Percentiles rank a stretch among this genome's conserved stretches.
Conservation (phyloP, 345 rosid genomes). For the Hypericum perforatum region DNA sequence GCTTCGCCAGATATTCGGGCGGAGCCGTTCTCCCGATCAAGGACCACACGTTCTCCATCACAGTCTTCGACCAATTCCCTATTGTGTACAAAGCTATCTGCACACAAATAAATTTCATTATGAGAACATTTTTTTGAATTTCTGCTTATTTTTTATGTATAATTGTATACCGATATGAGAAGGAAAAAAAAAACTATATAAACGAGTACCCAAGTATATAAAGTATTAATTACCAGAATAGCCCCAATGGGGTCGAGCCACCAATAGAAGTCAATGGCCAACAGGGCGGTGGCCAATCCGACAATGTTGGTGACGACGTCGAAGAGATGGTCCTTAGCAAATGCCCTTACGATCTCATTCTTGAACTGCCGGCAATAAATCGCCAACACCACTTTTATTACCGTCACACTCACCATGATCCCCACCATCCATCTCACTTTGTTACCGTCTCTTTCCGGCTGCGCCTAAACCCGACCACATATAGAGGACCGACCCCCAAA, state of each 20-base stretch:
- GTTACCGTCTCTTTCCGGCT: slow-evolving; percentile 36
- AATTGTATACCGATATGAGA: too few species aligned
- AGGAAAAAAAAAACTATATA: too few species aligned
- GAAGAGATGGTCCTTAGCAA: slow-evolving; percentile 46
- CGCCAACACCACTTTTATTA: slow-evolving; percentile 29
- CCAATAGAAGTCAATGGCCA: slow-evolving; percentile 41
- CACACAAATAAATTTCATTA: neutral
- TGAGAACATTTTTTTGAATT: too few species aligned
- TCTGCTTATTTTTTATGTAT: too few species aligned
- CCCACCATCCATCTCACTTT: slow-evolving; percentile 54
- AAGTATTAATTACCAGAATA: slow-evolving; percentile 21
- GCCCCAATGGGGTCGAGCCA: slow-evolving; percentile 51
- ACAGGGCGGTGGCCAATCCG: slow-evolving; percentile 37
- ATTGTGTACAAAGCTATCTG: slow-evolving; percentile 48
- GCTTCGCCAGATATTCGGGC: slow-evolving; percentile 36
- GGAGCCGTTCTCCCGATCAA: slow-evolving; percentile 42
- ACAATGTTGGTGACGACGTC: slow-evolving; percentile 47
- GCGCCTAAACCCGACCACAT: slow-evolving; percentile 18
- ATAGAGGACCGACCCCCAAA: neutral
- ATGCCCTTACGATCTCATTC: slow-evolving; percentile 36
- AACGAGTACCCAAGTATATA: too few species aligned
- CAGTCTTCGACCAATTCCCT: slow-evolving; percentile 36
- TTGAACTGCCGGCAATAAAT: slow-evolving; percentile 34
- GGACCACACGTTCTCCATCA: slow-evolving; percentile 42
- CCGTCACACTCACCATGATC: slow-evolving; percentile 41